Evolutionary conservation across 331 rosid species (phyloP).

Genomic region (Rosa hybrid): DNA sequence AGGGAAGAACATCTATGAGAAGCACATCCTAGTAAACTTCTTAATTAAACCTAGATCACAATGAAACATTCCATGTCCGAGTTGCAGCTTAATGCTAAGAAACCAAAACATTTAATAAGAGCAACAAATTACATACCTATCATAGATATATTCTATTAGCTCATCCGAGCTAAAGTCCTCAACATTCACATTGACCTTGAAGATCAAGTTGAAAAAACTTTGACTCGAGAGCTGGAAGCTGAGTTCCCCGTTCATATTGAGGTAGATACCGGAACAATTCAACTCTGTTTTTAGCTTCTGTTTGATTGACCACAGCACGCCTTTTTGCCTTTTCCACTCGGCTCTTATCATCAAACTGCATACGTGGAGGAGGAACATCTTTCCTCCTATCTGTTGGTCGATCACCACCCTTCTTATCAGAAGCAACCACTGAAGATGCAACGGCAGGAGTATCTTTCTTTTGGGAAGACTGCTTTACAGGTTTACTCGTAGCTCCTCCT

Average conservation of each 20-base stretch:
- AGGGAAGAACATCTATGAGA: too few relatives aligned
- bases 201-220: slow-evolving; percentile 59
- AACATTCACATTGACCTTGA: too few relatives aligned
- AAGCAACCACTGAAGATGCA: slow-evolving; percentile 34
- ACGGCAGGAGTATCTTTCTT: slow-evolving; percentile 48
- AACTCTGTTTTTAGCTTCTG: slow-evolving; percentile 67
- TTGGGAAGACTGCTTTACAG: slow-evolving; percentile 42
- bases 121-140: too few relatives aligned
- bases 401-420: slow-evolving; percentile 58
- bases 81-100: too few relatives aligned
- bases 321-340: slow-evolving; percentile 68
- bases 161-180: too few relatives aligned
- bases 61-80: too few relatives aligned
- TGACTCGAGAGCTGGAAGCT: slow-evolving; percentile 63
- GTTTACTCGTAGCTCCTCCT: slow-evolving; percentile 34
- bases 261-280: slow-evolving; percentile 81
- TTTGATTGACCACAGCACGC: slow-evolving; percentile 66
- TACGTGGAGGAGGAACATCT: slow-evolving; percentile 68
- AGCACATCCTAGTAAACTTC: too few relatives aligned
- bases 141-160: too few relatives aligned
- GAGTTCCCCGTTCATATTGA: slow-evolving; percentile 68
- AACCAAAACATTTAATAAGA: too few relatives aligned
- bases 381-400: slow-evolving; percentile 62
- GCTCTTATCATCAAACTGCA: slow-evolving; percentile 70
- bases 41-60: too few relatives aligned